Evolutionary conservation across 345 rosid species (phyloP).

Genomic region (Populus pruinosa): DNA sequence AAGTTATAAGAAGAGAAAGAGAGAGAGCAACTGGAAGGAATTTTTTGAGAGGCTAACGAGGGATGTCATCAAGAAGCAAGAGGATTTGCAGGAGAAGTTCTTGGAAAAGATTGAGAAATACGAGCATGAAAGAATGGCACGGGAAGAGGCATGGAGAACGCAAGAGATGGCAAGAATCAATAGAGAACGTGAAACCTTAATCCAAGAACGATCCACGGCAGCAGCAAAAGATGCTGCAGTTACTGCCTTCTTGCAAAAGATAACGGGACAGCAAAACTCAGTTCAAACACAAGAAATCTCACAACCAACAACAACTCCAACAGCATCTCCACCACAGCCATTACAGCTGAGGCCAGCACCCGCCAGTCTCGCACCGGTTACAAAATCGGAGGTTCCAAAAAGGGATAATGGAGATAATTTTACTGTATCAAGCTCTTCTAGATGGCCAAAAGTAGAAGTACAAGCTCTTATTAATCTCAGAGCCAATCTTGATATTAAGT

Average conservation of each 20-base stretch:
- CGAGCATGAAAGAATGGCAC: constrained; percentile 55
- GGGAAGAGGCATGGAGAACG: constrained; percentile 73
- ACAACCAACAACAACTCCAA: not conserved
- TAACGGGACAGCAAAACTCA: constrained; percentile 40
- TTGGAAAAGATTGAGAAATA: constrained; percentile 61
- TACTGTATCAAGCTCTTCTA: constrained; percentile 47
- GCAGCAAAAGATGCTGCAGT: constrained; percentile 79
- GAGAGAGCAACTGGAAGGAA: constrained; percentile 58
- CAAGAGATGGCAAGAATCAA: constrained; percentile 59
- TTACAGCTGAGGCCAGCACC: not conserved
- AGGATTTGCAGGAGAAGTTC: constrained; percentile 60
- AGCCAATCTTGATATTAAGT: constrained; percentile 52
- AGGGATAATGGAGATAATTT: constrained; percentile 20
- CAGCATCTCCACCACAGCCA: not conserved
- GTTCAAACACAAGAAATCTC: constrained; percentile 6
- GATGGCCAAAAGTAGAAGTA: constrained; percentile 88
- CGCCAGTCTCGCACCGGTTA: not conserved
- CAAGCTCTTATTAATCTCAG: constrained; percentile 65
- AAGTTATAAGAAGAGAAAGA: constrained; percentile 19
- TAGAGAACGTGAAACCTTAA: constrained; percentile 54
- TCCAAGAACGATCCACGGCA: constrained; percentile 66
- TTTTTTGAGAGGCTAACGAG: constrained; percentile 56
- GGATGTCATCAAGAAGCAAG: constrained; percentile 69
- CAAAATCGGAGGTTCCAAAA: not conserved
- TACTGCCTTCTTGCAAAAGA: constrained; percentile 68